phyloP scores from a whole-genome alignment of 2,329 filamentous ascomycete genomes.

The Colletotrichum aenigma region DNA sequence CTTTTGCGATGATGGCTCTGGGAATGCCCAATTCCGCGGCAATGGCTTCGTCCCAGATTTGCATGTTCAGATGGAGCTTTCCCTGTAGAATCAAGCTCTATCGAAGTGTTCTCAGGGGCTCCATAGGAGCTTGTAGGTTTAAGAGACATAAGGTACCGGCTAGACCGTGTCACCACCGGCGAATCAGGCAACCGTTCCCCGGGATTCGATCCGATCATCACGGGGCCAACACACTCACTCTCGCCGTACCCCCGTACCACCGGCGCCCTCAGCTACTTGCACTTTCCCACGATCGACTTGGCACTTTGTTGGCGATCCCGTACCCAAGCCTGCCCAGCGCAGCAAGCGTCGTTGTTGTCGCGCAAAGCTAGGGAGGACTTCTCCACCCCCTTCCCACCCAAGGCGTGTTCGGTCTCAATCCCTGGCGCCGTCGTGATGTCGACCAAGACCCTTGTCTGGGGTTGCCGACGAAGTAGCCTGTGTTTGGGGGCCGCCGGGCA shows the following conservation, averaged over 20 bases:
- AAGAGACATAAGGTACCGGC: not conserved
- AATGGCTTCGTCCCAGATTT: not conserved
- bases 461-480: not conserved
- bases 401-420: not conserved
- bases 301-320: not conserved
- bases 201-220: not conserved
- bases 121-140: not conserved
- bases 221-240: not conserved
- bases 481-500: not conserved
- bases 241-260: not conserved
- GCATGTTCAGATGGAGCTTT: not conserved
- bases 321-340: not conserved
- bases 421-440: slow-evolving; percentile 14
- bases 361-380: not conserved
- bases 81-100: not conserved
- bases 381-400: not conserved
- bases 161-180: not conserved
- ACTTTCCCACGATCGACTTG: not conserved
- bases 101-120: not conserved
- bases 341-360: not conserved
- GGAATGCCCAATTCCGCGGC: not conserved
- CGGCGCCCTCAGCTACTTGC: not conserved
- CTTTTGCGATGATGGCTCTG: not conserved
- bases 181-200: not conserved
- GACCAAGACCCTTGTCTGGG: slow-evolving; percentile 15